phyloP scores from a whole-genome alignment of 805 yeast genomes.

The Komagataella mondaviorum region DNA sequence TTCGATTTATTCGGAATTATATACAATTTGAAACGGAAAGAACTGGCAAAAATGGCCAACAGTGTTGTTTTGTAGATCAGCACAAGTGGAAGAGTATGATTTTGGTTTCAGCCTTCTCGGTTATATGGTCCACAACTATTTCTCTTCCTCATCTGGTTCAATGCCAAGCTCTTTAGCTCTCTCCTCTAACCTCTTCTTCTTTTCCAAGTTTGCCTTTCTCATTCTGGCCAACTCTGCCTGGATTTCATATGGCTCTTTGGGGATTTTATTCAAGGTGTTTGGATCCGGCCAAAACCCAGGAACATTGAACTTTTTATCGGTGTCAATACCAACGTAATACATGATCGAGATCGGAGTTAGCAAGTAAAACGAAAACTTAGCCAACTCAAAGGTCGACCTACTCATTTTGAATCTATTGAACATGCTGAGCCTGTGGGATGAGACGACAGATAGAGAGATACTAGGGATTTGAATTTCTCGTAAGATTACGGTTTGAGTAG shows the following conservation, averaged over 20 bases:
- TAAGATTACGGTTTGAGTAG: background rate
- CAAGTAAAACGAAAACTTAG: slow-evolving; percentile 67
- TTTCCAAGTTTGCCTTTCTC: slow-evolving; percentile 60
- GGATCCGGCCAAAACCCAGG: slow-evolving; percentile 98
- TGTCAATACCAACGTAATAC: slow-evolving; percentile 87
- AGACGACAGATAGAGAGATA: background rate
- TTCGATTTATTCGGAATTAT: background rate
- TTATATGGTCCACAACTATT: background rate
- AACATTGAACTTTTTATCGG: slow-evolving; percentile 77
- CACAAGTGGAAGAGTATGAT: background rate
- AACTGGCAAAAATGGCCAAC: background rate
- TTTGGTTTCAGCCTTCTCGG: background rate
- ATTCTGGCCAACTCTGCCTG: slow-evolving; percentile 85
- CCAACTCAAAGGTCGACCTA: slow-evolving; percentile 40
- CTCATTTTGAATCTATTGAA: slow-evolving; percentile 17
- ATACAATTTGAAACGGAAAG: background rate
- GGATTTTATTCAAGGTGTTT: slow-evolving; percentile 76
- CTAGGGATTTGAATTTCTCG: background rate
- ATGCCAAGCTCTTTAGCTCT: slow-evolving; percentile 61
- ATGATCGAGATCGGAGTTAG: slow-evolving; percentile 81
- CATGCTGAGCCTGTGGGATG: slow-evolving; percentile 1
- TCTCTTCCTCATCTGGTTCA: slow-evolving; percentile 31
- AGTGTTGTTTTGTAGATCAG: background rate
- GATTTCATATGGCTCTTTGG: slow-evolving; percentile 86
- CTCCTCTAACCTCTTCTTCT: slow-evolving; percentile 60